phyloP scores from a whole-genome alignment of 2,329 filamentous ascomycete species.

The Trichoderma hamatum region DNA sequence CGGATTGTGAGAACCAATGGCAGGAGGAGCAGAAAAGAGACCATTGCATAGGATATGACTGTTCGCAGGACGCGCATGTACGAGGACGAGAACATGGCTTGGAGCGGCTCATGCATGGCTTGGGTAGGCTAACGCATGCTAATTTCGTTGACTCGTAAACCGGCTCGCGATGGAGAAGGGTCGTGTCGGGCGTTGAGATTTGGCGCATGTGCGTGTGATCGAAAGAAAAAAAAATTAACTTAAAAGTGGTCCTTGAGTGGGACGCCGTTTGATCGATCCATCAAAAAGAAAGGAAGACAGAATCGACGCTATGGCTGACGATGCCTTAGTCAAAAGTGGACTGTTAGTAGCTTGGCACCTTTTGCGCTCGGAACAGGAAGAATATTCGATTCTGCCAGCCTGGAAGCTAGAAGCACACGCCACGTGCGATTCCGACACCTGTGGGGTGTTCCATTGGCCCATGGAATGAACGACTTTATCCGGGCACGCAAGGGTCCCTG shows the following conservation, averaged over 20 bases:
- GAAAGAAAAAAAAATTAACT: slow-evolving; percentile 14
- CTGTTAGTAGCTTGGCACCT: slow-evolving; percentile 3
- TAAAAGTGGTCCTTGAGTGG: slow-evolving; percentile 24
- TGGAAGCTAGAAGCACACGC: slow-evolving; percentile 22
- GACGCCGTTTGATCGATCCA: slow-evolving; percentile 22
- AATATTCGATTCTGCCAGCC: slow-evolving; percentile 24
- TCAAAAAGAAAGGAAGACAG: slow-evolving; percentile 3
- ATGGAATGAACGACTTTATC: slow-evolving; percentile 11
- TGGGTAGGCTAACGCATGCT: slow-evolving; percentile 21
- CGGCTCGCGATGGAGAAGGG: slow-evolving; percentile 20
- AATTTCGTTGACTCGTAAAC: slow-evolving; percentile 26
- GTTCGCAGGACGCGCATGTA: slow-evolving; percentile 7
- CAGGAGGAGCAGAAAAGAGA: neutral
- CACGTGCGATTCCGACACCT: slow-evolving; percentile 25
- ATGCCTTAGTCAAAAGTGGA: slow-evolving; percentile 15
- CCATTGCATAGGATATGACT: neutral
- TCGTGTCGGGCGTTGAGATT: slow-evolving; percentile 16
- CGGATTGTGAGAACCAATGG: neutral
- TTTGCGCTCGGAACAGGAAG: slow-evolving; percentile 14
- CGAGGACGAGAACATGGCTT: neutral
- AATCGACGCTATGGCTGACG: slow-evolving; percentile 18
- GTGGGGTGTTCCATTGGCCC: slow-evolving; percentile 19
- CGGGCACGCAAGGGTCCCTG: slow-evolving; percentile 7
- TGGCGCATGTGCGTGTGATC: slow-evolving; percentile 23
- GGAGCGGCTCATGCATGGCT: neutral